Evolutionary conservation across 306 rosid species (phyloP).

Genomic region (Cucurbita ficifolia): DNA sequence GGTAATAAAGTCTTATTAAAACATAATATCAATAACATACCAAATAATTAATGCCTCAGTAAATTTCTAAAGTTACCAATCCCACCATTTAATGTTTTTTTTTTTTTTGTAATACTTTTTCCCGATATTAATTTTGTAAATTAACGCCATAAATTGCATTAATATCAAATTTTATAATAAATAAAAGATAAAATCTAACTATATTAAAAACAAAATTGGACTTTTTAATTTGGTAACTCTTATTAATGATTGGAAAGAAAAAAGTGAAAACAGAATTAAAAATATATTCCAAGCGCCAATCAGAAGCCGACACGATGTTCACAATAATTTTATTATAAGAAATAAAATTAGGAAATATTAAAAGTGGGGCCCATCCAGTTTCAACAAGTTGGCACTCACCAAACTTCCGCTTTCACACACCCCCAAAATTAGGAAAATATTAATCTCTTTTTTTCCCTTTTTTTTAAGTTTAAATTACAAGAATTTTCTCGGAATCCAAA

Average conservation of each 20-base stretch:
- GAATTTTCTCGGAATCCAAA: constrained; percentile 36
- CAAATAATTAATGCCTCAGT: neutral
- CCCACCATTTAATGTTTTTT: neutral
- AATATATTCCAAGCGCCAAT: neutral
- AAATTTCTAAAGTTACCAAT: neutral
- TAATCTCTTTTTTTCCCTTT: neutral
- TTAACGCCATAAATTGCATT: neutral
- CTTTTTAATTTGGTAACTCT: neutral
- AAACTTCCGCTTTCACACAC: constrained; percentile 37
- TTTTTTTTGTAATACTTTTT: neutral
- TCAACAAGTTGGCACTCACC: constrained; percentile 11
- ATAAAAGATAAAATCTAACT: neutral
- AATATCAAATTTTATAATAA: neutral
- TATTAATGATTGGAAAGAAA: neutral
- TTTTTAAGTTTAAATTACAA: neutral
- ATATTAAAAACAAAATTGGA: neutral
- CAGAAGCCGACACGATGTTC: neutral
- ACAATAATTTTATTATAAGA: neutral
- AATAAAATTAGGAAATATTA: neutral
- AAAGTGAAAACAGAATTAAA: neutral
- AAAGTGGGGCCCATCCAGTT: neutral
- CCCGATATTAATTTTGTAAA: neutral
- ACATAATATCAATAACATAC: neutral
- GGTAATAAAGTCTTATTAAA: neutral
- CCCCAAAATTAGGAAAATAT: constrained; percentile 5